Conservation (phyloP, 495 filamentous ascomycete genomes). For the Astrothelium subdiscretum region DNA sequence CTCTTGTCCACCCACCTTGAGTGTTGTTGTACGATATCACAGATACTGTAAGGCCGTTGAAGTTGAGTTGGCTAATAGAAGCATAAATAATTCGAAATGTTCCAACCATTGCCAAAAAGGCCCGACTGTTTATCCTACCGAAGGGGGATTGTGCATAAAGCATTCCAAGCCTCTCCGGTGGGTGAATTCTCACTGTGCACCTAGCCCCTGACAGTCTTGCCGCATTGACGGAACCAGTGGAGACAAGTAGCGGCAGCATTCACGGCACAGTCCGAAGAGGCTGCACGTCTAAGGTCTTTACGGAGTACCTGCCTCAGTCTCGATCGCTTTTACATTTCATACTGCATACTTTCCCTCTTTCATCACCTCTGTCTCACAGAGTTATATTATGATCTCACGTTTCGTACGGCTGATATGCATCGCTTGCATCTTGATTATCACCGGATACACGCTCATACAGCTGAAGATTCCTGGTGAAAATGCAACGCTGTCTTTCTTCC, state of each 20-base stretch:
- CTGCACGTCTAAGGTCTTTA: neutral
- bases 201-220: neutral
- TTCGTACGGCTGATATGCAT: neutral
- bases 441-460: neutral
- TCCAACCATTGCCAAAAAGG: neutral
- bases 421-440: neutral
- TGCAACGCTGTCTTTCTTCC: neutral
- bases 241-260: neutral
- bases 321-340: neutral
- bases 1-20: no score
- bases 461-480: neutral
- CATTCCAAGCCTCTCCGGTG: no score
- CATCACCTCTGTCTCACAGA: neutral
- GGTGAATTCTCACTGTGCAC: neutral
- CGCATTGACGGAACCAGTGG: neutral
- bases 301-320: neutral
- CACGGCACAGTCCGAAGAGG: neutral
- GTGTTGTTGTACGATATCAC: no score
- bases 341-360: neutral
- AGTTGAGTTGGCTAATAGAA: neutral
- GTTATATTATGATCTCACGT: neutral
- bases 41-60: neutral
- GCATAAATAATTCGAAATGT: neutral
- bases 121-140: no score
- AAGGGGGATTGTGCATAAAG: no score